Percentiles rank a stretch among this genome's conserved stretches.
phyloP scores from a whole-genome alignment of 108 stramenopile species.

The Cyclotella cryptica region DNA sequence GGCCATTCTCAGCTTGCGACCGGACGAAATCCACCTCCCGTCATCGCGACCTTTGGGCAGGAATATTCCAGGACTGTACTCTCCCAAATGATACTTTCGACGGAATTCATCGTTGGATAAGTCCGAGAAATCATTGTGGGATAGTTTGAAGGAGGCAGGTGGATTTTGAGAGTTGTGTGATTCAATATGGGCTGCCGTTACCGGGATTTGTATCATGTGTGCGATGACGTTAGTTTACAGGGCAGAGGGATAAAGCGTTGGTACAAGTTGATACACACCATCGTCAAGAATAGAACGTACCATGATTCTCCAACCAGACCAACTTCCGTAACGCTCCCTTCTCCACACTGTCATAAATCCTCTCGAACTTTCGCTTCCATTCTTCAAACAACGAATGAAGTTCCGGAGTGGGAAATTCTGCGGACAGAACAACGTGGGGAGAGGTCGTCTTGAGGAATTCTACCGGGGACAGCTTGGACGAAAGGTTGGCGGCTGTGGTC shows the following conservation, averaged over 20 bases:
- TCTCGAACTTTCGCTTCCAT: constrained; percentile 25
- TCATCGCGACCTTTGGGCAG: constrained; percentile 6
- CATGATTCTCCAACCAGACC: constrained; percentile 46
- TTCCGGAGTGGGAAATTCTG: constrained; percentile 21
- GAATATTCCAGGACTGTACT: constrained; percentile 54
- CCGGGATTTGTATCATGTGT: background rate
- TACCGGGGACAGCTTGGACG: background rate
- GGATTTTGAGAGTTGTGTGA: constrained; percentile 17
- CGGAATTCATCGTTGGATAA: constrained; percentile 89
- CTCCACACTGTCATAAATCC: constrained; percentile 16
- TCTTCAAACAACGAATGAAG: constrained; percentile 20
- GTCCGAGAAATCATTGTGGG: constrained; percentile 93
- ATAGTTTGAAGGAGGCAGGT: constrained; percentile 64
- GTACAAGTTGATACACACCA: background rate
- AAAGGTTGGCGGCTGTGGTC: background rate
- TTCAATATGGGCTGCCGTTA: constrained; percentile 9
- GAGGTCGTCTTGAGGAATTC: constrained; percentile 4
- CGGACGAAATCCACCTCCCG: constrained; percentile 14
- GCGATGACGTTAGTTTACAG: too few species aligned
- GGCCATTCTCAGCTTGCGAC: constrained; percentile 18
- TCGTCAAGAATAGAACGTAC: background rate
- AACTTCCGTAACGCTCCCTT: constrained; percentile 34
- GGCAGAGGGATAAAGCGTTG: background rate
- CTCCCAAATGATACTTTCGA: constrained; percentile 65
- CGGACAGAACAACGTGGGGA: constrained; percentile 9